phyloP scores from a whole-genome alignment of 108 stramenopile species.

The Cyclotella choctawhatcheeana region DNA sequence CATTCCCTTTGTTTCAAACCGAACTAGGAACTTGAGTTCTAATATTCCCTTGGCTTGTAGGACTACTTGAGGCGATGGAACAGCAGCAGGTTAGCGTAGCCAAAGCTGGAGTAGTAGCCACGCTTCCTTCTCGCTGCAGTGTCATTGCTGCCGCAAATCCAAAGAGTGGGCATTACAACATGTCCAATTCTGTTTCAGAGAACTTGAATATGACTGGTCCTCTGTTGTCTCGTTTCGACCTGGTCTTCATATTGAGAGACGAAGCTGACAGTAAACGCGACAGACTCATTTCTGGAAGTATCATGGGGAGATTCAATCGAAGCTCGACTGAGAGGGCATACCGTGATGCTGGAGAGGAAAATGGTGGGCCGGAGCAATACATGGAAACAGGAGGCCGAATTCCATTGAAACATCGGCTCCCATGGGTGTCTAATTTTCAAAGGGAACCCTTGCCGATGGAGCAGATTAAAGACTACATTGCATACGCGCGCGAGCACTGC shows the following conservation, averaged over 20 bases:
- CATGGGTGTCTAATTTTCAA: conserved; percentile 79
- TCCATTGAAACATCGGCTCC: conserved; percentile 69
- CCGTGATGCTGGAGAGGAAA: background rate
- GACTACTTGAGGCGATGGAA: conserved; percentile 98
- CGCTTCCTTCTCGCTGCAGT: conserved; percentile 90
- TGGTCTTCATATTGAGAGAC: conserved; percentile 97
- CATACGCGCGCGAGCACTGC: conserved; percentile 95
- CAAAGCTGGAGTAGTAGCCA: conserved; percentile 95
- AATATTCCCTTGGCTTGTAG: conserved; percentile 6
- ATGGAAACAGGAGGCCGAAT: conserved; percentile 39
- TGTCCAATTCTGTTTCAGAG: conserved; percentile 91
- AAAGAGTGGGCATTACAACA: conserved; percentile 94
- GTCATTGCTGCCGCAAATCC: conserved; percentile 99
- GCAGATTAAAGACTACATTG: conserved; percentile 95
- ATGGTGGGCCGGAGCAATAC: conserved; percentile 13
- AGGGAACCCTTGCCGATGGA: conserved; percentile 79
- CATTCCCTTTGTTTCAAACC: background rate
- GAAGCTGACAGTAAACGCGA: conserved; percentile 91
- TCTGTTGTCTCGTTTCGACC: conserved; percentile 95
- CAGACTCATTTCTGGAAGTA: conserved; percentile 88
- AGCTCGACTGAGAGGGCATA: background rate
- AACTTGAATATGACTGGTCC: conserved; percentile 95
- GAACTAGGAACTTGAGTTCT: background rate
- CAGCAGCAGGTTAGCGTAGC: conserved; percentile 98
- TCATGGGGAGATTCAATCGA: conserved; percentile 84